A percentile compares a stretch with the other conserved stretches of the same genome.
Conservation (phyloP, 225 moss, liverwort and hornwort genomes). For the Takakia lepidozioides region DNA sequence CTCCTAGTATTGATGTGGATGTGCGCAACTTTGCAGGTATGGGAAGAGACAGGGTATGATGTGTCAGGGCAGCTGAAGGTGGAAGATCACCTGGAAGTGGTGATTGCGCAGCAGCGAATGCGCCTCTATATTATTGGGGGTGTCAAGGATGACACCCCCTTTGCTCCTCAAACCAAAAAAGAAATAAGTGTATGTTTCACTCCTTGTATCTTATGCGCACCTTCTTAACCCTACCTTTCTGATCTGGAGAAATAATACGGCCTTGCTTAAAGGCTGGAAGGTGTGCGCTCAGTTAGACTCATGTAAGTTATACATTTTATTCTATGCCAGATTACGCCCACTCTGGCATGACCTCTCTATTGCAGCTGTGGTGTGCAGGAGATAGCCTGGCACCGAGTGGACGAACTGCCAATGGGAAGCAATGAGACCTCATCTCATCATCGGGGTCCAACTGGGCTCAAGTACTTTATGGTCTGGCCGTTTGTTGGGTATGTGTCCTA, state of each 20-base stretch:
- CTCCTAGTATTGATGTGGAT: too few species aligned
- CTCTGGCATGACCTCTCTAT: too few species aligned
- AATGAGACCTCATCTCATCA: constrained; percentile 76
- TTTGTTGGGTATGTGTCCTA: constrained; percentile 41
- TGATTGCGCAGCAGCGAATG: constrained; percentile 87
- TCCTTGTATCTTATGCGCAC: too few species aligned
- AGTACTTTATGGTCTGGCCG: constrained; percentile 95
- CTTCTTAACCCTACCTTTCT: too few species aligned
- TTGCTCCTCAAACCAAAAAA: constrained; percentile 88
- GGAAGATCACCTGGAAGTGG: constrained; percentile 65
- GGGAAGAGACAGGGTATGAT: constrained; percentile 84
- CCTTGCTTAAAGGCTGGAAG: too few species aligned
- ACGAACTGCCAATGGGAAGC: constrained; percentile 80
- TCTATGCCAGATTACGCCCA: too few species aligned
- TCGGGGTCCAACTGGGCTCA: constrained; percentile 83
- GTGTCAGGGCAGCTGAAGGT: constrained; percentile 38
- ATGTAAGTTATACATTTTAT: too few species aligned
- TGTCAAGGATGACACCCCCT: constrained; percentile 64
- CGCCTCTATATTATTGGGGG: constrained; percentile 81
- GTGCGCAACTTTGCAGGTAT: constrained; percentile 27
- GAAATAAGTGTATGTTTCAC: constrained; percentile 76
- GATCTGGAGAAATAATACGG: too few species aligned
- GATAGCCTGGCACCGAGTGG: constrained; percentile 94
- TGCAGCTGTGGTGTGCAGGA: constrained; percentile 32
- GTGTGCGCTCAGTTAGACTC: too few species aligned